phyloP scores from a whole-genome alignment of 1,284 basidiomycete species.

The Moesziomyces antarcticus region DNA sequence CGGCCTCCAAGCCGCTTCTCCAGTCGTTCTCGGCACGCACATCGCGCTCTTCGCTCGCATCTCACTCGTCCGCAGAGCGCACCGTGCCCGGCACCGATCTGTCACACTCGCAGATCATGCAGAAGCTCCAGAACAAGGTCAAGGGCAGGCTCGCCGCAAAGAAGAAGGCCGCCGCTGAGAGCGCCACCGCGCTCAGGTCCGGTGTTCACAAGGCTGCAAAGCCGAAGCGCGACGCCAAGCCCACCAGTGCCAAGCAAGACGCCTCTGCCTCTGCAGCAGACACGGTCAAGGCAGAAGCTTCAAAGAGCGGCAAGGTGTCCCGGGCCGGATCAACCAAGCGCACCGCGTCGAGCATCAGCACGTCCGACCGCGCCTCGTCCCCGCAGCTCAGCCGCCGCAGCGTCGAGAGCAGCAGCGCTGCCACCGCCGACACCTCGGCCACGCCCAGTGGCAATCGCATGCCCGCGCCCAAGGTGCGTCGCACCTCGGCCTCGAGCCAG shows the following conservation, averaged over 20 bases:
- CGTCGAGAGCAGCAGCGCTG: conserved; percentile 7
- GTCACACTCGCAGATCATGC: conserved; percentile 46
- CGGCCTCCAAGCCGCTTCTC: background rate
- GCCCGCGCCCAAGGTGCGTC: conserved; percentile 33
- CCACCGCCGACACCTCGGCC: conserved; percentile 11
- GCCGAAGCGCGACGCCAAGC: background rate
- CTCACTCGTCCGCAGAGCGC: background rate
- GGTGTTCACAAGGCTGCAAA: background rate
- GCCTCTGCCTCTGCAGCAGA: background rate
- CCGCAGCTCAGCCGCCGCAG: conserved; percentile 1
- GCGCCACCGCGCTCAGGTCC: background rate
- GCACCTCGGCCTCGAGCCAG: conserved; percentile 24
- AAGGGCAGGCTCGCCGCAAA: conserved; percentile 42
- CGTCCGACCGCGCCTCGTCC: conserved; percentile 1
- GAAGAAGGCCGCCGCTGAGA: conserved; percentile 9
- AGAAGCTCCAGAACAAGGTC: conserved; percentile 38
- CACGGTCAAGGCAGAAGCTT: background rate
- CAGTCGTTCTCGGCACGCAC: background rate
- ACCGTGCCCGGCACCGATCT: conserved; percentile 21
- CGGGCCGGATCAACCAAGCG: conserved; percentile 22
- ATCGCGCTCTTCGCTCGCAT: conserved; percentile 20
- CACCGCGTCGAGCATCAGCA: conserved; percentile 9
- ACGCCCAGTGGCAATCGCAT: conserved; percentile 3
- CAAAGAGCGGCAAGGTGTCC: background rate
- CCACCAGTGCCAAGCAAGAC: background rate